A percentile compares a stretch with the other conserved stretches of the same genome.
Evolutionary conservation across 2,329 filamentous ascomycete species (phyloP).

Genomic region (Colletotrichum caudatum): DNA sequence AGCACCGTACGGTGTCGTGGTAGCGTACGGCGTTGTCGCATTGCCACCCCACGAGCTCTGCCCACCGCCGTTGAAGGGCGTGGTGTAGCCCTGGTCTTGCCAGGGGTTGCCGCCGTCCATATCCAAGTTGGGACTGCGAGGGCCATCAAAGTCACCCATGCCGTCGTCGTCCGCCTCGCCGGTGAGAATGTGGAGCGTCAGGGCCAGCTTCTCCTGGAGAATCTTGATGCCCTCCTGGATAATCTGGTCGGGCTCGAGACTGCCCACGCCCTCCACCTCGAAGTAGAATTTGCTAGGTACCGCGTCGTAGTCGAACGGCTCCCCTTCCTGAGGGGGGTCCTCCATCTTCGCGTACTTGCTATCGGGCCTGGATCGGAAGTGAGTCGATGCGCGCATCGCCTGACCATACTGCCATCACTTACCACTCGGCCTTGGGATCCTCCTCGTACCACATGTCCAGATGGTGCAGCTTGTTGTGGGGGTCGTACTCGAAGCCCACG

Average conservation of each 20-base stretch:
- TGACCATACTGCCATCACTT: constrained; percentile 51
- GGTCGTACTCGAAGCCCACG: constrained; percentile 97
- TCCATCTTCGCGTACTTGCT: constrained; percentile 85
- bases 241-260: constrained; percentile 89
- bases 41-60: constrained; percentile 75
- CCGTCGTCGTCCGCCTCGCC: constrained; percentile 66
- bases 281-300: constrained; percentile 89
- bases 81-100: constrained; percentile 75
- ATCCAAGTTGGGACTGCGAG: constrained; percentile 73
- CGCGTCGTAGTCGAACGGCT: constrained; percentile 91
- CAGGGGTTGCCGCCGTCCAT: constrained; percentile 69
- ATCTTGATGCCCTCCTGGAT: constrained; percentile 89
- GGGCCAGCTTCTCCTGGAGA: constrained; percentile 89
- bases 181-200: constrained; percentile 75
- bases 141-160: constrained; percentile 72
- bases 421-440: constrained; percentile 87
- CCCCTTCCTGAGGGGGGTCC: constrained; percentile 82
- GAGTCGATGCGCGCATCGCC: constrained; percentile 38
- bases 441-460: constrained; percentile 95
- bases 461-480: constrained; percentile 94
- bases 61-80: constrained; percentile 71
- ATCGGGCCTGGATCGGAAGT: constrained; percentile 72
- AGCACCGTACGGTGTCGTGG: constrained; percentile 60
- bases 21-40: constrained; percentile 59
- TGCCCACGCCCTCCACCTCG: constrained; percentile 90